Evolutionary conservation across 371 early-diverging fungal species (phyloP), one percentile per base, ranked within the genome.

Genomic region (Chytridiales sp.): DNA sequence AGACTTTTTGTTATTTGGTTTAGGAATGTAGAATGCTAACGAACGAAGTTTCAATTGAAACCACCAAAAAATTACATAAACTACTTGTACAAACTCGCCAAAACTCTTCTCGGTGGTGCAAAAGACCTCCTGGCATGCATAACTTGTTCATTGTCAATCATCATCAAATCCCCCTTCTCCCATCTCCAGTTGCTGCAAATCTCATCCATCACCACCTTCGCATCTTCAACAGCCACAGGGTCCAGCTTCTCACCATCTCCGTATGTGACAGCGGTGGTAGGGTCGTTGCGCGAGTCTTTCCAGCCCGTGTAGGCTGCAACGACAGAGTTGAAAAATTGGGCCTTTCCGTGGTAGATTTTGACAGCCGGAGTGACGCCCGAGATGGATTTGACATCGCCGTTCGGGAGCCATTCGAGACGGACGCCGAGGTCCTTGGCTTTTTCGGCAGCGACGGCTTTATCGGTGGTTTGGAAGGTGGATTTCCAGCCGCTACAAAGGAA

Each of bases 401-500:
- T 56, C 21, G 42, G 41, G 4, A 68, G 52, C 57, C 58, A 62
- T 8, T 56, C 62, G 13, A 70, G 63, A 3, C 51, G 47, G 41
- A 67, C 63, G 34, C 52, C 52, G 24, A 70, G 64, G 34, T 43
- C 50, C 8, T n/a, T 11, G 41, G 59, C 67, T 0, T 30, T 38
- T 53, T 51, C 46, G 38, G 46, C 64, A 3, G 64, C 68, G n/a
- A 41, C 50, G 48, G 55, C 35, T 13, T 29, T n/a, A 38, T 64
- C 57, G 13, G 34, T 21, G 44, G 63, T 53, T 31, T 60, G 51
- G 48, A 70, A 70, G 3, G 70, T 70, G 39, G 69, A 69, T 9
- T 39, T 44, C 70, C 70, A 68, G 2, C 70, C 70, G 2, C 70
- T n/a, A n/a, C n/a, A n/a, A n/a, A n/a, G n/a, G n/a, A n/a, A n/a